Percentiles rank a stretch among this genome's conserved stretches.
These are phyloP conservation scores for Chalciporus sp. DNA, from an alignment of 1,284 basidiomycete species.

Conservation along the genomic window DNA sequence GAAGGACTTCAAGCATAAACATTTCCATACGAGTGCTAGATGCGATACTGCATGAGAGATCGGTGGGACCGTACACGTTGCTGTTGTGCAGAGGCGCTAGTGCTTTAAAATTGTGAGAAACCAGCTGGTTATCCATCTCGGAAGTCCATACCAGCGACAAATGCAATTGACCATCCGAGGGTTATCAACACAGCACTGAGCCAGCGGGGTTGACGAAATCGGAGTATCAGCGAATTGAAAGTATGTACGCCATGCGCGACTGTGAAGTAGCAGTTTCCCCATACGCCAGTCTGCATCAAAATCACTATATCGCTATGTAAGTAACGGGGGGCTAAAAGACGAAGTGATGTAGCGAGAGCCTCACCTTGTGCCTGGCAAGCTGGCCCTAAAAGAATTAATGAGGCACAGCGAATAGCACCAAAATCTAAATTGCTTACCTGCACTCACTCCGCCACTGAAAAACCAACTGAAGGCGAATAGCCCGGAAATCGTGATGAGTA, in stretches of 20 bases:
- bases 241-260: slow-evolving; percentile 67
- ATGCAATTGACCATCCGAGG: slow-evolving; percentile 57
- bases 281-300: slow-evolving; percentile 63
- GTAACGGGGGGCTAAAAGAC: background rate
- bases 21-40: slow-evolving; percentile 42
- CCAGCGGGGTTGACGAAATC: slow-evolving; percentile 51
- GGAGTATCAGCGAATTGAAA: slow-evolving; percentile 64
- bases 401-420: slow-evolving; percentile 1
- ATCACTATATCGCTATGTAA: slow-evolving; percentile 39
- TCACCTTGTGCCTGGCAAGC: slow-evolving; percentile 62
- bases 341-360: background rate
- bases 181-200: slow-evolving; percentile 45
- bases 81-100: slow-evolving; percentile 44
- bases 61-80: slow-evolving; percentile 53
- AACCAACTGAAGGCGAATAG: slow-evolving; percentile 44
- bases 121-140: background rate
- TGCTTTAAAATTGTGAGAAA: slow-evolving; percentile 32
- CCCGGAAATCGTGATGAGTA: slow-evolving; percentile 54
- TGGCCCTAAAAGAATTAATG: slow-evolving; percentile 27
- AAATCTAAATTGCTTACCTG: slow-evolving; percentile 41
- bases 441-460: slow-evolving; percentile 40
- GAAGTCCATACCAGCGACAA: slow-evolving; percentile 47
- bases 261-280: slow-evolving; percentile 65
- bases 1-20: slow-evolving; percentile 59
- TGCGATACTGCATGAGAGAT: slow-evolving; percentile 55